Conservation (phyloP, 768 basidiomycete genomes). For the Lentinula edodes region DNA sequence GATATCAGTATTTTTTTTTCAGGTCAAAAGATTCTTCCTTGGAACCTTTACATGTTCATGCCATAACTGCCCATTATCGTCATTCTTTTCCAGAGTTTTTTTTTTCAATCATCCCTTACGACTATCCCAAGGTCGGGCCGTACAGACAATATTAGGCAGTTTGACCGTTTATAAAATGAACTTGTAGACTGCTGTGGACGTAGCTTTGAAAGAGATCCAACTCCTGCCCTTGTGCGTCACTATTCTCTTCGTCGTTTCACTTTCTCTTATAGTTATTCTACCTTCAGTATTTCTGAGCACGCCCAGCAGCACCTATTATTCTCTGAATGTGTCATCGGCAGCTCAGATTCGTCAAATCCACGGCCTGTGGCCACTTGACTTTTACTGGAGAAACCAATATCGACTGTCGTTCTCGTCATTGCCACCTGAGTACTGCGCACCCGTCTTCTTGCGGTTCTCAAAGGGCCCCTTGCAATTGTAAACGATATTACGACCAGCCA, state of each 20-base stretch:
- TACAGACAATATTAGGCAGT: background rate
- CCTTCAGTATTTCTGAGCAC: background rate
- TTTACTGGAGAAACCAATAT: slow-evolving; percentile 36
- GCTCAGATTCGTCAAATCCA: slow-evolving; percentile 45
- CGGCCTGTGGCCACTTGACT: slow-evolving; percentile 50
- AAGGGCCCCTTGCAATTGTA: slow-evolving; percentile 37
- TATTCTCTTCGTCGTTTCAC: slow-evolving; percentile 11
- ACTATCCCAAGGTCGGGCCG: background rate
- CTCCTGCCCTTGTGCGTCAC: slow-evolving; percentile 45
- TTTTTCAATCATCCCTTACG: background rate
- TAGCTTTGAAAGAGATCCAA: slow-evolving; percentile 18
- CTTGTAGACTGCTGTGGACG: slow-evolving; percentile 8
- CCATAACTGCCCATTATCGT: slow-evolving; percentile 2
- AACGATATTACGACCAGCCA: slow-evolving; percentile 57
- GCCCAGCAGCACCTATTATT: background rate
- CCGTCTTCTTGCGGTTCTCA: slow-evolving; percentile 35
- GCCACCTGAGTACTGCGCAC: slow-evolving; percentile 46
- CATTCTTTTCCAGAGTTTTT: slow-evolving; percentile 5
- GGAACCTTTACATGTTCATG: slow-evolving; percentile 2
- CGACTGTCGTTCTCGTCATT: slow-evolving; percentile 46
- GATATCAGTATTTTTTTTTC: background rate
- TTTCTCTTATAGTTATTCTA: background rate
- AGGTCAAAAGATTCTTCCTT: background rate
- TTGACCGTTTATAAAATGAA: slow-evolving; percentile 1
- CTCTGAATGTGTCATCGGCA: slow-evolving; percentile 59